Evolutionary conservation across 2,329 filamentous ascomycete species (phyloP).

Genomic region (Paraphoma sp.): DNA sequence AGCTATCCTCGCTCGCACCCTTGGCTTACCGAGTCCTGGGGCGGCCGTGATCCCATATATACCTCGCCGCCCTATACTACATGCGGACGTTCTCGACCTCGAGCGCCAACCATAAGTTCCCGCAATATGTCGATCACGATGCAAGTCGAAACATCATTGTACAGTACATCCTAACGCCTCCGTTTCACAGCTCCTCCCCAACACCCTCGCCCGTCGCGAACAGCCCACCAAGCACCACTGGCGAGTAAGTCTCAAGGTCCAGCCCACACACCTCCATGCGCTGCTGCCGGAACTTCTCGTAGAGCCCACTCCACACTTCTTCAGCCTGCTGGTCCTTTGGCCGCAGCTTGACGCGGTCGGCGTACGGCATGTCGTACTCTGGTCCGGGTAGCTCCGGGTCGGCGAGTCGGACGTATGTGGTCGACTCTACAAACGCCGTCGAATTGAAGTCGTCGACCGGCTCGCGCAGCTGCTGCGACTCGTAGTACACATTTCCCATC

Average conservation of each 20-base stretch:
- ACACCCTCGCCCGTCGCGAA: constrained; percentile 1
- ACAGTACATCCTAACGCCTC: not conserved
- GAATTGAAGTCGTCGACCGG: constrained; percentile 50
- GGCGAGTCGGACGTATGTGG: constrained; percentile 55
- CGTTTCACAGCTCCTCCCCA: constrained; percentile 13
- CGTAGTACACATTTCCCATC: constrained; percentile 48
- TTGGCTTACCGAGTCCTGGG: constrained; percentile 2
- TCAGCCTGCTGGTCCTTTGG: constrained; percentile 56
- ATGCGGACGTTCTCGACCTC: constrained; percentile 10
- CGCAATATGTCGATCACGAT: not conserved
- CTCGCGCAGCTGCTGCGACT: constrained; percentile 39
- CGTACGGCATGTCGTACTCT: constrained; percentile 58
- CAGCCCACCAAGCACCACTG: constrained; percentile 21
- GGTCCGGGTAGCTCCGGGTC: constrained; percentile 58
- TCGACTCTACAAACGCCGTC: constrained; percentile 51
- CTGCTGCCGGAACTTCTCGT: constrained; percentile 56
- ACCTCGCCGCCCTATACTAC: constrained; percentile 7
- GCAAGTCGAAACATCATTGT: not conserved
- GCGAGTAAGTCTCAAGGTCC: constrained; percentile 55
- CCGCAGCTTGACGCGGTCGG: constrained; percentile 48
- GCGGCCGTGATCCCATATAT: constrained; percentile 3
- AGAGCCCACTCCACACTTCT: constrained; percentile 58
- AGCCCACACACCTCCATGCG: constrained; percentile 61
- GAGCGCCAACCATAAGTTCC: not conserved
- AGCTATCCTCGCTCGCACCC: not conserved